These are phyloP conservation scores for Ceratobasidium papillatum DNA, from an alignment of 1,284 basidiomycete genomes.

Conservation along the genomic window DNA sequence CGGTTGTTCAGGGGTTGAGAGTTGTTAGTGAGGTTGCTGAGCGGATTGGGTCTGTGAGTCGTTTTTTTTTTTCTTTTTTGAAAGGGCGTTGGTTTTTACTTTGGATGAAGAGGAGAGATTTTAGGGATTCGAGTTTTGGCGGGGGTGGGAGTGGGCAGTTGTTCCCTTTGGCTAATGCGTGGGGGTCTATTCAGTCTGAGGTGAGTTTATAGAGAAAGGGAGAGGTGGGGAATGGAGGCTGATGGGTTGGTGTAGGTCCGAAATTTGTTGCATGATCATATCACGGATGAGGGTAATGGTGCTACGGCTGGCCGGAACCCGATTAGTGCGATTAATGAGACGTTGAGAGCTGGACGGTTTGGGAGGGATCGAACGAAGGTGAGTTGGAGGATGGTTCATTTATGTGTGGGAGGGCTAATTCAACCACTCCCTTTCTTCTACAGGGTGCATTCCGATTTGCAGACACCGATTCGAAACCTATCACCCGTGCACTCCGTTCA, in stretches of 20 bases:
- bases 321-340: slow-evolving; percentile 93
- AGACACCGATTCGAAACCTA: slow-evolving; percentile 82
- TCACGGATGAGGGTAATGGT: slow-evolving; percentile 87
- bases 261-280: slow-evolving; percentile 87
- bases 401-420: too few relatives aligned
- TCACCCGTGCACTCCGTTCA: slow-evolving; percentile 71
- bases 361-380: slow-evolving; percentile 83
- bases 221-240: slow-evolving; percentile 42
- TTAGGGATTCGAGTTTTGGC: slow-evolving; percentile 75
- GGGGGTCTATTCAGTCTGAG: slow-evolving; percentile 91
- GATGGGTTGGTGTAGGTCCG: slow-evolving; percentile 69
- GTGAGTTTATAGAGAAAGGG: slow-evolving; percentile 54
- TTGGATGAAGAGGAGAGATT: slow-evolving; percentile 75
- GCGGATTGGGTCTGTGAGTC: slow-evolving; percentile 83
- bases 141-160: slow-evolving; percentile 73
- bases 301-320: slow-evolving; percentile 81
- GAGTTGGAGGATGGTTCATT: too few relatives aligned
- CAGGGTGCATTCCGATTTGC: slow-evolving; percentile 89
- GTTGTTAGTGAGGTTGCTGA: slow-evolving; percentile 92
- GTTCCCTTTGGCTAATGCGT: slow-evolving; percentile 90
- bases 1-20: slow-evolving; percentile 92
- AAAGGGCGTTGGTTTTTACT: not conserved
- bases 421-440: too few relatives aligned
- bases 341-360: slow-evolving; percentile 84
- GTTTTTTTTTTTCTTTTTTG: slow-evolving; percentile 2